Evolutionary conservation across 345 rosid species (phyloP).

Genomic region (Gossypium australe): DNA sequence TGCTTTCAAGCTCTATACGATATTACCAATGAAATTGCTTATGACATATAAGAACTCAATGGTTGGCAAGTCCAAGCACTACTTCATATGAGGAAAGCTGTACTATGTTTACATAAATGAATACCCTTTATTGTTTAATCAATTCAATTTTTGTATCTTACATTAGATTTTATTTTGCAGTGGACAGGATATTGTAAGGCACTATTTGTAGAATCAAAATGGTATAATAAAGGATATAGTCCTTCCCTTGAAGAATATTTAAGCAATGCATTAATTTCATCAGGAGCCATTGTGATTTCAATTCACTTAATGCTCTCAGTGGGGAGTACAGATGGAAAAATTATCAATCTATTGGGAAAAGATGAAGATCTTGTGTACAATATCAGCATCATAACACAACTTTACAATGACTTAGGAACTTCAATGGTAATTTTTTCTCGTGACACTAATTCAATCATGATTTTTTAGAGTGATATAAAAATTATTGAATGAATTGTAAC

Average conservation of each 20-base stretch:
- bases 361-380: constrained; percentile 28
- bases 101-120: background rate
- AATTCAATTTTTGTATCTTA: background rate
- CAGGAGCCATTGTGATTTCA: constrained; percentile 32
- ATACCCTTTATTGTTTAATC: background rate
- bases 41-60: constrained; percentile 29
- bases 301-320: constrained; percentile 25
- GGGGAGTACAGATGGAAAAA: constrained; percentile 8
- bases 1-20: constrained; percentile 35
- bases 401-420: constrained; percentile 48
- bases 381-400: constrained; percentile 35
- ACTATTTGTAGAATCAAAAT: constrained; percentile 43
- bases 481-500: background rate
- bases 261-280: constrained; percentile 40
- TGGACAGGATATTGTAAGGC: constrained; percentile 53
- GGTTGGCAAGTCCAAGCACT: constrained; percentile 18
- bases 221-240: constrained; percentile 28
- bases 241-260: constrained; percentile 42
- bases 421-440: constrained; percentile 23
- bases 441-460: no score
- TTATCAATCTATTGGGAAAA: background rate
- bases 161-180: constrained; percentile 14
- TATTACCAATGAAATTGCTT: constrained; percentile 29
- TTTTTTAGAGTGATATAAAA: no score
- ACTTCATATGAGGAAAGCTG: constrained; percentile 35